Percentiles rank a stretch among this genome's conserved stretches.
phyloP scores from a whole-genome alignment of 768 basidiomycete genomes.

The Lepiota brunneoincarnata region DNA sequence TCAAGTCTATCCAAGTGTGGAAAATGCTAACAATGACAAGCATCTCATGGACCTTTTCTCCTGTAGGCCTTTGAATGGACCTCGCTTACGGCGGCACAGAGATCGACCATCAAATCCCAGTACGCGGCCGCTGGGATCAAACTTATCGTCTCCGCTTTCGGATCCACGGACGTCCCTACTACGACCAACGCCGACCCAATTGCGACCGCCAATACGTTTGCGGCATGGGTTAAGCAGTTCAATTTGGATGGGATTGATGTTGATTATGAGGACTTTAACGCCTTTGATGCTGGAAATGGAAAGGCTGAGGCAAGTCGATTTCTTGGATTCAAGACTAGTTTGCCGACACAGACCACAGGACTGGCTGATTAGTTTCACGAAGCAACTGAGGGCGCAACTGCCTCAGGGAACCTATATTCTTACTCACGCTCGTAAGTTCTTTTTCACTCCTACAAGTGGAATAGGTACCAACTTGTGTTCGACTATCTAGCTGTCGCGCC shows the following conservation, averaged over 20 bases:
- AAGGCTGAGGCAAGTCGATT: conserved; percentile 42
- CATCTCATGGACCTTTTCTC: background rate
- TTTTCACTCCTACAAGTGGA: background rate
- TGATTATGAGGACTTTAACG: conserved; percentile 74
- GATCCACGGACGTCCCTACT: conserved; percentile 56
- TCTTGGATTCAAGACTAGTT: background rate
- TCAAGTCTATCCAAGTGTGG: background rate
- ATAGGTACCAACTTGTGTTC: background rate
- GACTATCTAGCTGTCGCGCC: conserved; percentile 43
- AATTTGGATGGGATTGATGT: conserved; percentile 71
- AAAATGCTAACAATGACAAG: background rate
- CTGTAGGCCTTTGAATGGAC: conserved; percentile 54
- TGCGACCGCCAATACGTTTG: conserved; percentile 59
- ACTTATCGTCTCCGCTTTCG: conserved; percentile 61
- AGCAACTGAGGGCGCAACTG: conserved; percentile 44
- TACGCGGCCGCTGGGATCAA: conserved; percentile 61
- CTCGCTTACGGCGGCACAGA: conserved; percentile 38
- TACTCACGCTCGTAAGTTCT: conserved; percentile 50
- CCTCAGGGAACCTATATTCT: conserved; percentile 49
- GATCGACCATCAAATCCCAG: conserved; percentile 45
- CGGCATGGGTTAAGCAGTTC: conserved; percentile 61
- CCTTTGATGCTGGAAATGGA: conserved; percentile 49
- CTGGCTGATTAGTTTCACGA: conserved; percentile 56
- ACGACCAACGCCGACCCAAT: conserved; percentile 57
- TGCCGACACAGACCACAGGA: conserved; percentile 20